phyloP scores from a whole-genome alignment of 768 basidiomycete species.

The Gyrodon lividus region DNA sequence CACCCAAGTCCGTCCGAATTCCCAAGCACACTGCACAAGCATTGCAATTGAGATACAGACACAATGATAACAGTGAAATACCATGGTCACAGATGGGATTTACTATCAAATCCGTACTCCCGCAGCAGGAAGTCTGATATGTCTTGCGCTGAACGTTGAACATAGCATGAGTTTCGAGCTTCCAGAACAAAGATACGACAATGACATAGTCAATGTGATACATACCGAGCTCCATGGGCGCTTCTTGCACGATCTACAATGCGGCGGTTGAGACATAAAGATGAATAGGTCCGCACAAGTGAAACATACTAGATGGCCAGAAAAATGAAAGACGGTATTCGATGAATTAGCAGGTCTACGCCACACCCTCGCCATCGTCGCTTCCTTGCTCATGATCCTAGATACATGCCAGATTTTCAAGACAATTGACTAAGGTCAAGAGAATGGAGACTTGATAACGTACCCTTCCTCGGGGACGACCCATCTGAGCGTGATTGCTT shows the following conservation, averaged over 20 bases:
- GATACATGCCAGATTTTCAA: neutral
- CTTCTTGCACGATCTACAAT: slow-evolving; percentile 28
- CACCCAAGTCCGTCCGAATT: neutral
- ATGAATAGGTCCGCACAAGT: neutral
- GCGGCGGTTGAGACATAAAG: neutral
- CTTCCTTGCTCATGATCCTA: slow-evolving; percentile 16
- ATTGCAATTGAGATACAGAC: too few relatives aligned
- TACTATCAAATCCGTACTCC: slow-evolving; percentile 6
- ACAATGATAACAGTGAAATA: neutral
- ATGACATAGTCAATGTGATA: neutral
- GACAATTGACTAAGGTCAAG: neutral
- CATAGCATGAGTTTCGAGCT: neutral
- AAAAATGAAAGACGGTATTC: slow-evolving; percentile 26
- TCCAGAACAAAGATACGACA: too few relatives aligned
- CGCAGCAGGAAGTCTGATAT: slow-evolving; percentile 24
- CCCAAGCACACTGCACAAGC: neutral
- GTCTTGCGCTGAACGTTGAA: slow-evolving; percentile 18
- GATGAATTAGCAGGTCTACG: slow-evolving; percentile 30
- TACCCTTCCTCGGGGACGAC: slow-evolving; percentile 25
- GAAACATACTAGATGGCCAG: slow-evolving; percentile 30
- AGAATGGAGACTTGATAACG: too few relatives aligned
- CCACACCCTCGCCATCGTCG: slow-evolving; percentile 26
- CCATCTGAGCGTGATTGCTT: slow-evolving; percentile 28
- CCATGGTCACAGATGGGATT: slow-evolving; percentile 7
- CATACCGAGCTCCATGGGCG: slow-evolving; percentile 31